Evolutionary conservation across 306 rosid species (phyloP).

Genomic region (Prosopis cineraria): DNA sequence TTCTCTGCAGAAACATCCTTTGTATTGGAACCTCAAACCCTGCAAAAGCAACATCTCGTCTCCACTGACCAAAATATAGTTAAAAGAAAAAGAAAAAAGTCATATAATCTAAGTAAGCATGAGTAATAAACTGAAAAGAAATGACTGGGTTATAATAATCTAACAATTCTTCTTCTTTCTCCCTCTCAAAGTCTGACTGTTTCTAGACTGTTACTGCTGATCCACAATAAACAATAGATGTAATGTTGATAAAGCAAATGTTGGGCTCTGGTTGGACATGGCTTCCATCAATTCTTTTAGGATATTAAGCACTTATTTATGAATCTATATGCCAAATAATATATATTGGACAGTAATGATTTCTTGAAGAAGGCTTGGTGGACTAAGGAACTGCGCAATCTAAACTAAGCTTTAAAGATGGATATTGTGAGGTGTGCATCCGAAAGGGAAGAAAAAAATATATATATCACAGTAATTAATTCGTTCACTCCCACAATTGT

Average conservation of each 20-base stretch:
- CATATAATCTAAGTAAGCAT: neutral
- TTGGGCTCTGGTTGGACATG: neutral
- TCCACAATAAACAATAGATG: neutral
- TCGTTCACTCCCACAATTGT: neutral
- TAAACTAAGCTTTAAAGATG: neutral
- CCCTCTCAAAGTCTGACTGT: neutral
- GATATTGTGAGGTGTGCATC: neutral
- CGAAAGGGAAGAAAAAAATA: neutral
- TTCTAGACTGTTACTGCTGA: neutral
- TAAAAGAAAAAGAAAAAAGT: neutral
- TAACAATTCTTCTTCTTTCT: neutral
- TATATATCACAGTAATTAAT: neutral
- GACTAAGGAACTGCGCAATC: neutral
- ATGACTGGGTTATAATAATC: neutral
- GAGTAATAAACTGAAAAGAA: slow-evolving; percentile 2
- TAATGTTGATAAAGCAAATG: neutral
- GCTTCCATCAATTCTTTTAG: neutral
- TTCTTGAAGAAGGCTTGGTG: neutral
- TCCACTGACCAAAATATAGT: slow-evolving; percentile 59
- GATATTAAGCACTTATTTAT: neutral
- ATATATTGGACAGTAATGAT: neutral
- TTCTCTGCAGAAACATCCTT: slow-evolving; percentile 89
- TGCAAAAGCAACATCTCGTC: slow-evolving; percentile 93
- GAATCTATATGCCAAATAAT: neutral
- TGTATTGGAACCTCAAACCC: slow-evolving; percentile 92